Conservation (phyloP, 352 stramenopile species). For the Globisporangium parvum region DNA sequence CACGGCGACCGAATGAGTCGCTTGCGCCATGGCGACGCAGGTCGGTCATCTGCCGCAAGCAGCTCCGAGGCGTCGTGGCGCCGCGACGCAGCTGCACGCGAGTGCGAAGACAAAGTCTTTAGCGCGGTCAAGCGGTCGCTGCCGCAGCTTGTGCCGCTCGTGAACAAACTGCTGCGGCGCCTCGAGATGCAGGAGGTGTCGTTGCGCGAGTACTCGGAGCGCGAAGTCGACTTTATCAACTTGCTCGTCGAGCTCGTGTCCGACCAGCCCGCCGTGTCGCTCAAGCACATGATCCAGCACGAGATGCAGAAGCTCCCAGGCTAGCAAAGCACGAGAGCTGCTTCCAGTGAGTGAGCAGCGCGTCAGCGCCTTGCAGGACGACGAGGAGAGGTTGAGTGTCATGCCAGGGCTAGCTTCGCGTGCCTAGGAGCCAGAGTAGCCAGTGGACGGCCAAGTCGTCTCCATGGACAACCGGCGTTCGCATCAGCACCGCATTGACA, state of each 20-base stretch:
- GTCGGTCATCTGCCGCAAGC: not conserved
- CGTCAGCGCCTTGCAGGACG: too few relatives aligned
- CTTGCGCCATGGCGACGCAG: constrained; percentile 18
- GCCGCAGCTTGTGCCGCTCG: constrained; percentile 57
- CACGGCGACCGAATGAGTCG: constrained; percentile 67
- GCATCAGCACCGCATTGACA: too few relatives aligned
- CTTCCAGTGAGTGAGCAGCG: too few relatives aligned
- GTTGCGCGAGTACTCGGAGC: constrained; percentile 62
- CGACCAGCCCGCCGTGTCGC: constrained; percentile 49
- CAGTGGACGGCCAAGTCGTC: too few relatives aligned
- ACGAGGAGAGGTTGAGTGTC: too few relatives aligned
- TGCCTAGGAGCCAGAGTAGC: too few relatives aligned
- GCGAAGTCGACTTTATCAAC: constrained; percentile 79
- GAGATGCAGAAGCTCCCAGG: constrained; percentile 51
- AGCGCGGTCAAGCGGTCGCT: constrained; percentile 50
- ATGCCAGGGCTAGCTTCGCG: too few relatives aligned
- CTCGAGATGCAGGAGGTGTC: constrained; percentile 71
- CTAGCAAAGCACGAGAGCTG: not conserved
- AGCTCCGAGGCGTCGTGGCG: constrained; percentile 21
- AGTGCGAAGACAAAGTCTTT: constrained; percentile 55
- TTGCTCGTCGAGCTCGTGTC: constrained; percentile 71
- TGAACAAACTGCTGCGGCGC: constrained; percentile 62
- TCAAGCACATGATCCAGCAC: constrained; percentile 67
- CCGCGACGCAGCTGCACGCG: constrained; percentile 29
- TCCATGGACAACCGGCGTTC: too few relatives aligned